Base-by-base conservation (phyloP, 75 land plant genomes). In the Selaginella moellendorffii region DNA sequence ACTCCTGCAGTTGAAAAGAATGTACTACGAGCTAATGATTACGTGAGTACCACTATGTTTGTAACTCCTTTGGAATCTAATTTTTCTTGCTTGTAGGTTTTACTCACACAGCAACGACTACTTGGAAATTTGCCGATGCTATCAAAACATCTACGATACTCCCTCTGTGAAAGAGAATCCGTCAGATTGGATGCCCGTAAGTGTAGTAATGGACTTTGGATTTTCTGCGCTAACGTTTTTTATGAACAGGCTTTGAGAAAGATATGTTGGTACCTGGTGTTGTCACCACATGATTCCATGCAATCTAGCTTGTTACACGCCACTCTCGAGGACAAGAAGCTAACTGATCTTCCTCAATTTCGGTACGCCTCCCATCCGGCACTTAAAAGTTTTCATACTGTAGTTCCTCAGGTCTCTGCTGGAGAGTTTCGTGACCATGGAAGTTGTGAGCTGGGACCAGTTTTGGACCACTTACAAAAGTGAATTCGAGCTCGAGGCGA, bases 281-380 rank as follows among this genome's bases (percentile, higher is more conserved):
- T 93, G 76, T 66, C 98, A 2, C 98, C 98, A 23, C 80, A 93
- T 75, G 98, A 83, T 64, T 81, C 87, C 0, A 89, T 93, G 98
- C 96, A 89, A 53, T 83, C 98, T 29, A 93, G 98, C 74, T 82
- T 93, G 61, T 74, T 93, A 24, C 85, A 86, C 52, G 70, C 87
- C 61, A 89, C 96, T 23, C 68, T 93, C 63, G 98, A 93, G 68
- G 98, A 93, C 68, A 93, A 93, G 70, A 89, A 86, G 78, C 80
- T 93, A 20, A 72, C 83, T 9, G 98, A 93, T 51, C 75, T 93
- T 63, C 87, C 98, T 19, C 74, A 85, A 30, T 88, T 92, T 54
- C 82, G 81, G 97, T 88, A 36, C 14, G 5, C 46, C 5, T 36
- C 5, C 5, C 14, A 36, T 5, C 14, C 46, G 5, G 46, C 46